These are phyloP conservation scores for Saccharomycopsis crataegensis DNA, from an alignment of 1,139 yeast species.

Conservation along the genomic window DNA sequence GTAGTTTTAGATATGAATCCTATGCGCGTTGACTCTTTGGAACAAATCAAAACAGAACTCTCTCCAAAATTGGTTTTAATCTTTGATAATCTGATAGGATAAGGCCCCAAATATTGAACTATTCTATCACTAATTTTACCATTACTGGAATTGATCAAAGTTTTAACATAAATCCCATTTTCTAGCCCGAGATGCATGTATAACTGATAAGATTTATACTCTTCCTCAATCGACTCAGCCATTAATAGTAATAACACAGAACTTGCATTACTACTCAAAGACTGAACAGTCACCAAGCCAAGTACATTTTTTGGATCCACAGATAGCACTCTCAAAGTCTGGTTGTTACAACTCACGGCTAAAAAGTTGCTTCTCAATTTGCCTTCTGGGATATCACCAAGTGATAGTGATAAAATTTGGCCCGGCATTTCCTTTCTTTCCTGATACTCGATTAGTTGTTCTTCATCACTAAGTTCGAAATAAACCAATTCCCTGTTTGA, in stretches of 20 bases:
- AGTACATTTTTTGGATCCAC: slow-evolving; percentile 57
- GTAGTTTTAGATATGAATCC: slow-evolving; percentile 26
- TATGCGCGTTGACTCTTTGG: slow-evolving; percentile 21
- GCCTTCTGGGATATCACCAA: slow-evolving; percentile 48
- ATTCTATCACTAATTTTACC: slow-evolving; percentile 66
- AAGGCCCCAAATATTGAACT: slow-evolving; percentile 67
- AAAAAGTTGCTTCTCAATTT: slow-evolving; percentile 47
- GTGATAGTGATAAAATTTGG: slow-evolving; percentile 44
- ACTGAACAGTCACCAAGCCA: slow-evolving; percentile 59
- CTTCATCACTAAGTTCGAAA: slow-evolving; percentile 68
- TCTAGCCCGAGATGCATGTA: slow-evolving; percentile 71
- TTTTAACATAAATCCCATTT: slow-evolving; percentile 72
- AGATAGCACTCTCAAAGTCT: slow-evolving; percentile 63
- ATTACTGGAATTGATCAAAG: slow-evolving; percentile 46
- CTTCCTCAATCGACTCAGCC: slow-evolving; percentile 24
- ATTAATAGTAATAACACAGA: slow-evolving; percentile 42
- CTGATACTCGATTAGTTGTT: slow-evolving; percentile 63
- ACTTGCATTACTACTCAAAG: slow-evolving; percentile 44
- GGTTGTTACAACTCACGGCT: slow-evolving; percentile 66
- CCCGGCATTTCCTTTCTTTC: slow-evolving; percentile 51
- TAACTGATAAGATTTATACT: slow-evolving; percentile 20
- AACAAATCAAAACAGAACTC: slow-evolving; percentile 30
- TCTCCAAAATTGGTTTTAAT: slow-evolving; percentile 30
- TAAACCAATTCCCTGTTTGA: slow-evolving; percentile 73
- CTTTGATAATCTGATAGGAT: slow-evolving; percentile 45